Percentiles rank a stretch among this genome's conserved stretches.
phyloP scores from a whole-genome alignment of 495 filamentous ascomycete species.

The Lasiosphaeria miniovina region DNA sequence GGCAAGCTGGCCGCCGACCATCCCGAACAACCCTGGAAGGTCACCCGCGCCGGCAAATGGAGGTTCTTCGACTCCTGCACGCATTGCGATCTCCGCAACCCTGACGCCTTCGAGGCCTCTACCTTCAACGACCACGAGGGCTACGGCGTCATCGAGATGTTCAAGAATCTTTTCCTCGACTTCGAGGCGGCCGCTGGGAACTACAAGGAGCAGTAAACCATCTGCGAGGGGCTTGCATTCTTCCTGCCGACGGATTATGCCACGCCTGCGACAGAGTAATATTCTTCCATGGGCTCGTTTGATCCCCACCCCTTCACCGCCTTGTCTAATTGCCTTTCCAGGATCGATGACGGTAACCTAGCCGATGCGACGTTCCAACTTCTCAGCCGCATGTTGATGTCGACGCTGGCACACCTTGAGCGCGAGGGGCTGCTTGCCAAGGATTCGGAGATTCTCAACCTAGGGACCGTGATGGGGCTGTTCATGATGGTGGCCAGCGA shows the following conservation, averaged over 20 bases:
- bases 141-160: conserved; percentile 34
- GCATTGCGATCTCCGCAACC: conserved; percentile 25
- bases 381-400: conserved; percentile 36
- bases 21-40: conserved; percentile 39
- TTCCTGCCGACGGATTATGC: conserved; percentile 12
- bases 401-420: conserved; percentile 37
- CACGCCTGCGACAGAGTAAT: not conserved
- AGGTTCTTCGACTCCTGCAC: conserved; percentile 23
- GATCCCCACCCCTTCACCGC: not conserved
- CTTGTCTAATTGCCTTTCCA: conserved; percentile 2
- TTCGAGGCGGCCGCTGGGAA: conserved; percentile 30
- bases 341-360: conserved; percentile 29
- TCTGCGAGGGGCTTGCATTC: conserved; percentile 30
- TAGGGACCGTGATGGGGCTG: conserved; percentile 36
- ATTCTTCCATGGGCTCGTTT: not conserved
- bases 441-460: conserved; percentile 28
- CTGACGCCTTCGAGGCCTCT: conserved; percentile 37
- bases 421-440: conserved; percentile 21
- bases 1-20: conserved; percentile 34
- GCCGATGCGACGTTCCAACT: conserved; percentile 20
- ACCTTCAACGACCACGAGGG: conserved; percentile 36
- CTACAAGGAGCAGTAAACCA: conserved; percentile 36
- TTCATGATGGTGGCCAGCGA: conserved; percentile 21
- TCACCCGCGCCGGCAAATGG: conserved; percentile 34
- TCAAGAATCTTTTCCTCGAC: conserved; percentile 40